phyloP scores from a whole-genome alignment of 257 asterid genomes.

The Leonotis leonurus region DNA sequence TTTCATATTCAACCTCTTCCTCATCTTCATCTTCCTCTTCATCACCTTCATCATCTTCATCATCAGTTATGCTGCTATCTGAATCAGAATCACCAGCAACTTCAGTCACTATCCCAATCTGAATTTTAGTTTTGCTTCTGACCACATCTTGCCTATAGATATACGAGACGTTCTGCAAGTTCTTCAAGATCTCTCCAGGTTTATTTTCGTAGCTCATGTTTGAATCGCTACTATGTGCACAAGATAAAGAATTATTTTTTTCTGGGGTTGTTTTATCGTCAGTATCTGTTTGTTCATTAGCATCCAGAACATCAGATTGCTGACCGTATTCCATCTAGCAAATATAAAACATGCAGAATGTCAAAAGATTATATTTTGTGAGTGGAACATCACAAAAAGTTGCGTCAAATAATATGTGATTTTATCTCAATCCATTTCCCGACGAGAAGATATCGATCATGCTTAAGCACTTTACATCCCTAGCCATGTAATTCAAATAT shows the following conservation, averaged over 20 bases:
- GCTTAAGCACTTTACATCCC: background rate
- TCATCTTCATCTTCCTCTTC: slow-evolving; percentile 54
- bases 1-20: slow-evolving; percentile 34
- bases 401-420: background rate
- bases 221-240: slow-evolving; percentile 26
- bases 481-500: background rate
- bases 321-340: slow-evolving; percentile 62
- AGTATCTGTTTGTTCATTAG: slow-evolving; percentile 24
- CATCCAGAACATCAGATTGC: slow-evolving; percentile 35
- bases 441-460: background rate
- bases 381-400: background rate
- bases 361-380: background rate
- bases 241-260: slow-evolving; percentile 27
- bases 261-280: slow-evolving; percentile 18
- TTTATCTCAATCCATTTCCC: background rate
- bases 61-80: slow-evolving; percentile 66
- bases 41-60: slow-evolving; percentile 64
- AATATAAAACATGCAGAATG: slow-evolving; percentile 17
- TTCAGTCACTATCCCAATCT: slow-evolving; percentile 80
- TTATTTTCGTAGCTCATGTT: slow-evolving; percentile 27
- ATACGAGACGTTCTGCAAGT: slow-evolving; percentile 47
- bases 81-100: slow-evolving; percentile 96
- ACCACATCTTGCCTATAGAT: slow-evolving; percentile 92
- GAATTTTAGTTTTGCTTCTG: slow-evolving; percentile 37
- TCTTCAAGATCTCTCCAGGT: slow-evolving; percentile 52